These are phyloP conservation scores for Suhomyces terraborum DNA, from an alignment of 1,139 yeast genomes.

Conservation along the genomic window DNA sequence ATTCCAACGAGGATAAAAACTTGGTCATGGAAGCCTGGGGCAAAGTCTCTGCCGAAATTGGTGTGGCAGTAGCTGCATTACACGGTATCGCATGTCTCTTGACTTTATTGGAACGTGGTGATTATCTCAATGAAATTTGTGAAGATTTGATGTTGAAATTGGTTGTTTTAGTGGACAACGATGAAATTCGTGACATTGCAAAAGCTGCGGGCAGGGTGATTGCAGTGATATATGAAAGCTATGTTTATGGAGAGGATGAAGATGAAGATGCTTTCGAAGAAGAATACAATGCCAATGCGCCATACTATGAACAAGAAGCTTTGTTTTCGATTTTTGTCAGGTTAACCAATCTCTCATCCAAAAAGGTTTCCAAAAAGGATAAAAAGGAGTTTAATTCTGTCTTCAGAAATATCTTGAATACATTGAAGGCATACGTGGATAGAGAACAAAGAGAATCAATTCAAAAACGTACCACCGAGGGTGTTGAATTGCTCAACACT, in stretches of 20 bases:
- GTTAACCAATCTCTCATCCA: conserved; percentile 54
- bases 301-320: conserved; percentile 61
- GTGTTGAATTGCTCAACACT: conserved; percentile 41
- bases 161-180: conserved; percentile 46
- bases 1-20: conserved; percentile 40
- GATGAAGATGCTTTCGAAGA: conserved; percentile 33
- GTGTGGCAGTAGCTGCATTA: conserved; percentile 45
- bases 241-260: conserved; percentile 44
- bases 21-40: conserved; percentile 39
- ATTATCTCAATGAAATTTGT: conserved; percentile 44
- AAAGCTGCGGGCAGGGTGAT: conserved; percentile 62
- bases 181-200: conserved; percentile 40
- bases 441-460: conserved; percentile 36
- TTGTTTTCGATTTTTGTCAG: conserved; percentile 46
- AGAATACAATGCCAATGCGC: conserved; percentile 49
- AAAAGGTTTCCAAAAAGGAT: conserved; percentile 61
- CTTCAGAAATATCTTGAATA: conserved; percentile 59
- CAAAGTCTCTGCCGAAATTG: conserved; percentile 38
- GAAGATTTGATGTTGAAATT: conserved; percentile 42
- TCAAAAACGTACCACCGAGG: conserved; percentile 39
- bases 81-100: conserved; percentile 52
- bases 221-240: conserved; percentile 64
- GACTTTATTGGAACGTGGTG: conserved; percentile 44
- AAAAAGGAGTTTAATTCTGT: conserved; percentile 62
- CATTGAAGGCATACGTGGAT: conserved; percentile 49